A percentile compares a stretch with the other conserved stretches of the same genome.
Conservation (phyloP, 2,329 filamentous ascomycete species). For the Fusarium sp. region DNA sequence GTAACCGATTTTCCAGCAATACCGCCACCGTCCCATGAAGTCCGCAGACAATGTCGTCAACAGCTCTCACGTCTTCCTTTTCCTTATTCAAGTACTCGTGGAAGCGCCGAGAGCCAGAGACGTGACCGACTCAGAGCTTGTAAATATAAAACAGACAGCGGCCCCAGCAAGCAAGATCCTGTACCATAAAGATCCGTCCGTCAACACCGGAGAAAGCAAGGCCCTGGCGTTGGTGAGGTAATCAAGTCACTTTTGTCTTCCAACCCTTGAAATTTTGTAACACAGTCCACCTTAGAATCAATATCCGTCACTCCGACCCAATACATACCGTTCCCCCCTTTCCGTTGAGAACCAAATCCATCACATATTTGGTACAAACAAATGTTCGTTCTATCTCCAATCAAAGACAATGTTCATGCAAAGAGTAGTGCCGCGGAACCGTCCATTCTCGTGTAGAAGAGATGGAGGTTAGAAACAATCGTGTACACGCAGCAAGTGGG, state of each 20-base stretch:
- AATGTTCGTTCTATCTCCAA: conserved; percentile 59
- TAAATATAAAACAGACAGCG: conserved; percentile 51
- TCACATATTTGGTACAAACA: conserved; percentile 61
- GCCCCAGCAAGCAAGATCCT: conserved; percentile 51
- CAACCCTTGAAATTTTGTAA: conserved; percentile 53
- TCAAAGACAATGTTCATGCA: conserved; percentile 55
- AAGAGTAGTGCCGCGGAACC: conserved; percentile 48
- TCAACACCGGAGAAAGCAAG: conserved; percentile 51
- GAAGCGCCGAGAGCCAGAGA: conserved; percentile 14
- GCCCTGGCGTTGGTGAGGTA: conserved; percentile 50
- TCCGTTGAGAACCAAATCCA: conserved; percentile 58
- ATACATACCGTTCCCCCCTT: conserved; percentile 55
- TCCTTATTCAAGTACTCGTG: background rate
- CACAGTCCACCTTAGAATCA: conserved; percentile 55
- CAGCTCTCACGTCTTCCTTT: conserved; percentile 6
- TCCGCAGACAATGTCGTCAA: conserved; percentile 14
- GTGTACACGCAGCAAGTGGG: conserved; percentile 48
- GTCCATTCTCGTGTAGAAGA: conserved; percentile 35
- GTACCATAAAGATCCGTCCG: conserved; percentile 51
- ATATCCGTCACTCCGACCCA: conserved; percentile 58
- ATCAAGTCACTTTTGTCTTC: conserved; percentile 58
- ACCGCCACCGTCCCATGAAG: conserved; percentile 49
- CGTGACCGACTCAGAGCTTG: conserved; percentile 46
- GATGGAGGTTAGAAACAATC: conserved; percentile 48
- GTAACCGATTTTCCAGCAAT: conserved; percentile 60